Percentiles rank a stretch among this genome's conserved stretches.
Evolutionary conservation across 768 basidiomycete genomes (phyloP).

Genomic region (Calocybe cyanea): DNA sequence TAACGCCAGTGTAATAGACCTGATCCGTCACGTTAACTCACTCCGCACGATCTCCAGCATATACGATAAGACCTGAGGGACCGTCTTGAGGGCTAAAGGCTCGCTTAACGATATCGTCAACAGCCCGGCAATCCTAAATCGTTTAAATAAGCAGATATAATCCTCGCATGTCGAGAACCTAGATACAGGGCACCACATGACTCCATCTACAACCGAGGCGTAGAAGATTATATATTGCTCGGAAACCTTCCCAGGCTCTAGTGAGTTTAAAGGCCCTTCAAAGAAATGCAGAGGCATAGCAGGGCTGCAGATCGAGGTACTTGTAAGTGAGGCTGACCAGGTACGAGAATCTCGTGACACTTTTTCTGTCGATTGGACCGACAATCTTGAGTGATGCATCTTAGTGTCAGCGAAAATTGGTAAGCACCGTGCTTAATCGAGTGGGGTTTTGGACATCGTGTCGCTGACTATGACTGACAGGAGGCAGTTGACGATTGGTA

Average conservation of each 20-base stretch:
- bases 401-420: no score
- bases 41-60: slow-evolving; percentile 65
- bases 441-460: no score
- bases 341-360: no score
- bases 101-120: slow-evolving; percentile 51
- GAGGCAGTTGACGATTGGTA: no score
- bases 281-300: slow-evolving; percentile 55
- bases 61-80: slow-evolving; percentile 58
- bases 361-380: no score
- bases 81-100: slow-evolving; percentile 42
- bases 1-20: not conserved
- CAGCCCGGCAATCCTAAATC: slow-evolving; percentile 57
- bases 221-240: slow-evolving; percentile 67
- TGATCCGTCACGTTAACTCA: slow-evolving; percentile 31
- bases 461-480: no score
- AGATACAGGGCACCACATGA: slow-evolving; percentile 71
- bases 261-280: slow-evolving; percentile 31
- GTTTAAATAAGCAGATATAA: not conserved
- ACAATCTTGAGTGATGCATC: no score
- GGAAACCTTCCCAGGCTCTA: slow-evolving; percentile 34
- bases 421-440: no score
- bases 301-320: no score
- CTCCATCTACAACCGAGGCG: slow-evolving; percentile 58
- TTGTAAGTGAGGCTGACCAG: no score
- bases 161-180: not conserved